These are phyloP conservation scores for Paecilomyces formosus DNA, from an alignment of 2,329 filamentous ascomycete species.

Conservation along the genomic window DNA sequence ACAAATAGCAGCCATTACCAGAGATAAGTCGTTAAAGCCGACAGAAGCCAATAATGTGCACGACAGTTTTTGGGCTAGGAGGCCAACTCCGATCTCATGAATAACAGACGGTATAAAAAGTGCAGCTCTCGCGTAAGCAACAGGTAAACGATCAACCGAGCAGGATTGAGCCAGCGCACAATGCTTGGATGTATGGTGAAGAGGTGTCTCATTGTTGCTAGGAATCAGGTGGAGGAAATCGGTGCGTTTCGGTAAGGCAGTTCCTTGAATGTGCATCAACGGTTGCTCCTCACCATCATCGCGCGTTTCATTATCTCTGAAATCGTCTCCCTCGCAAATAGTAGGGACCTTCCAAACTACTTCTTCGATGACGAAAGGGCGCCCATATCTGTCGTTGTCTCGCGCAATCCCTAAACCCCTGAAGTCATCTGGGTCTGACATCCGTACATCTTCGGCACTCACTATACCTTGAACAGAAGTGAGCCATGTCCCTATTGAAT, in stretches of 20 bases:
- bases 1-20: conserved; percentile 64
- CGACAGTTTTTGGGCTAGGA: conserved; percentile 57
- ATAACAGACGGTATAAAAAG: conserved; percentile 66
- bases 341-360: conserved; percentile 7
- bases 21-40: conserved; percentile 44
- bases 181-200: conserved; percentile 13
- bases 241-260: conserved; percentile 21
- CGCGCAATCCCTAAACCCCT: conserved; percentile 12
- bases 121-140: conserved; percentile 41
- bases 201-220: conserved; percentile 8
- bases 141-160: conserved; percentile 37
- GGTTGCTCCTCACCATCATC: conserved; percentile 7
- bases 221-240: conserved; percentile 23
- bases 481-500: conserved; percentile 11
- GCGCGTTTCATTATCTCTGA: not conserved
- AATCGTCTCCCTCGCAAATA: not conserved
- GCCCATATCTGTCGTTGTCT: conserved; percentile 5
- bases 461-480: conserved; percentile 9
- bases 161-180: conserved; percentile 14
- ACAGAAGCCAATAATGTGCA: conserved; percentile 48
- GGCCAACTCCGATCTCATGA: conserved; percentile 57
- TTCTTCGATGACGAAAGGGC: conserved; percentile 12
- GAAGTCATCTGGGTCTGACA: conserved; percentile 2
- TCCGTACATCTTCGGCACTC: conserved; percentile 1
- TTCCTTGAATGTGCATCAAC: conserved; percentile 17